Evolutionary conservation across 192 early-diverging fungal genomes (phyloP).

Genomic region (Allomyces macrogynus): DNA sequence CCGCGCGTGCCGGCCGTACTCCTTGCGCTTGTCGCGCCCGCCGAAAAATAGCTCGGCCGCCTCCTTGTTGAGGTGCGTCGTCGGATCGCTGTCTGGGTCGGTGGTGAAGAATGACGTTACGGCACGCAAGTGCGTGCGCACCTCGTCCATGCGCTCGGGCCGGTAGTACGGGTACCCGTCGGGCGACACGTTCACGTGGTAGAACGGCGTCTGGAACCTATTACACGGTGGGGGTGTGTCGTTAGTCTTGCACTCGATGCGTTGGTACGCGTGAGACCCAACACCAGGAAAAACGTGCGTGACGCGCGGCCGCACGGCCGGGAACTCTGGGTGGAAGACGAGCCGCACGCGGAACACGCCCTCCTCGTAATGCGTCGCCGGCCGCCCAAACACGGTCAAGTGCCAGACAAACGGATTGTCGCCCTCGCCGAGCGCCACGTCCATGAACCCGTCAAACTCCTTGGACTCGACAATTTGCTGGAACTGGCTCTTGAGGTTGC

Average conservation of each 20-base stretch:
- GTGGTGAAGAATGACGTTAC: slow-evolving; percentile 18
- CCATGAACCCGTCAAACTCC: slow-evolving; percentile 18
- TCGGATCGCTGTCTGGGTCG: slow-evolving; percentile 15
- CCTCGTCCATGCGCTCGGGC: slow-evolving; percentile 29
- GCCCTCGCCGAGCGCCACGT: slow-evolving; percentile 20
- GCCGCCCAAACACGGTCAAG: slow-evolving; percentile 26
- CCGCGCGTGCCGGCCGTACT: slow-evolving; percentile 22
- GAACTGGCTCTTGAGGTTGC: slow-evolving; percentile 31
- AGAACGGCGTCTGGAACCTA: slow-evolving; percentile 31
- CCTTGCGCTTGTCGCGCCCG: slow-evolving; percentile 12
- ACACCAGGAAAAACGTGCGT: too few relatives aligned
- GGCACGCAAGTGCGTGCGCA: slow-evolving; percentile 24
- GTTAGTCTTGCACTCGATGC: too few relatives aligned
- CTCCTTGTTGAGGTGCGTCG: slow-evolving; percentile 20
- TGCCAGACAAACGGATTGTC: slow-evolving; percentile 40
- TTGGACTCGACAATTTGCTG: slow-evolving; percentile 29
- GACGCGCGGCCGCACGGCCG: slow-evolving; percentile 26
- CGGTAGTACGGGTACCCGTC: slow-evolving; percentile 36
- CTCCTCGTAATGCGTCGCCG: slow-evolving; percentile 32
- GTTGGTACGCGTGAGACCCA: too few relatives aligned
- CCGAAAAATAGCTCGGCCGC: slow-evolving; percentile 21
- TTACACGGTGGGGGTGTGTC: too few relatives aligned
- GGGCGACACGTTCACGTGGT: slow-evolving; percentile 33
- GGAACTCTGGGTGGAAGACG: slow-evolving; percentile 32
- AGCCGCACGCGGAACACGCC: slow-evolving; percentile 33